A percentile compares a stretch with the other conserved stretches of the same genome.
Evolutionary conservation across 2,329 filamentous ascomycete species (phyloP).

Genomic region (Aspergillus thermomutatus): DNA sequence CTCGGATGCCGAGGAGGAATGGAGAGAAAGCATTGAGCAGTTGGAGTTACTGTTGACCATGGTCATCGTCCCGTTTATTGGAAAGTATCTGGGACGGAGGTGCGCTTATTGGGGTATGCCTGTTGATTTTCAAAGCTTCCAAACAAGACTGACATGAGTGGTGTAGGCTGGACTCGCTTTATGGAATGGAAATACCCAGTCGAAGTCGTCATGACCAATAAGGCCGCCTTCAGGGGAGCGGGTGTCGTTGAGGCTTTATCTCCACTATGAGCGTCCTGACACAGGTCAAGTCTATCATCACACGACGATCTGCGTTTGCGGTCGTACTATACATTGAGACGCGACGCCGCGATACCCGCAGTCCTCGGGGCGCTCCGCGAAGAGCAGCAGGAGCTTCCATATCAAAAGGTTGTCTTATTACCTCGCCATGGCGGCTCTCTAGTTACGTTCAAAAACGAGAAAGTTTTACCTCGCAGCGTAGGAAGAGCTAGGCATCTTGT

Average conservation of each 20-base stretch:
- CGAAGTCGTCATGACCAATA: conserved; percentile 63
- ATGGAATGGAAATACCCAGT: conserved; percentile 94
- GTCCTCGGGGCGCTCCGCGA: neutral
- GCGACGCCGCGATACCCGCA: neutral
- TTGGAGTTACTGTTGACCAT: conserved; percentile 89
- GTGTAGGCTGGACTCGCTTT: conserved; percentile 79
- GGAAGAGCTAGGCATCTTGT: neutral
- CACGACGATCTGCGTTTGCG: neutral
- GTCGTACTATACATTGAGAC: neutral
- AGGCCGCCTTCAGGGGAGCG: conserved; percentile 59
- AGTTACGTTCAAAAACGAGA: neutral
- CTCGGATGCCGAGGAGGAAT: conserved; percentile 89
- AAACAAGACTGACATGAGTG: neutral
- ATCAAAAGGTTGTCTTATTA: neutral
- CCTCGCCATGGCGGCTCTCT: neutral
- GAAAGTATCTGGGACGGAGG: conserved; percentile 91
- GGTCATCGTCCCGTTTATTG: conserved; percentile 88
- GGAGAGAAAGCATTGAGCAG: conserved; percentile 91
- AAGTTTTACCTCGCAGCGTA: neutral
- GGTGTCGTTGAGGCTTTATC: conserved; percentile 59
- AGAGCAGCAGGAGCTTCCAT: neutral
- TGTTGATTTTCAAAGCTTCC: conserved; percentile 10
- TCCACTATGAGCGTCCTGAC: conserved; percentile 29
- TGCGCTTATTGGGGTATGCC: conserved; percentile 89
- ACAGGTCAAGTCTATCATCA: neutral